These are phyloP conservation scores for Lagerstroemia fauriei DNA, from an alignment of 441 rosid species.

Conservation along the genomic window DNA sequence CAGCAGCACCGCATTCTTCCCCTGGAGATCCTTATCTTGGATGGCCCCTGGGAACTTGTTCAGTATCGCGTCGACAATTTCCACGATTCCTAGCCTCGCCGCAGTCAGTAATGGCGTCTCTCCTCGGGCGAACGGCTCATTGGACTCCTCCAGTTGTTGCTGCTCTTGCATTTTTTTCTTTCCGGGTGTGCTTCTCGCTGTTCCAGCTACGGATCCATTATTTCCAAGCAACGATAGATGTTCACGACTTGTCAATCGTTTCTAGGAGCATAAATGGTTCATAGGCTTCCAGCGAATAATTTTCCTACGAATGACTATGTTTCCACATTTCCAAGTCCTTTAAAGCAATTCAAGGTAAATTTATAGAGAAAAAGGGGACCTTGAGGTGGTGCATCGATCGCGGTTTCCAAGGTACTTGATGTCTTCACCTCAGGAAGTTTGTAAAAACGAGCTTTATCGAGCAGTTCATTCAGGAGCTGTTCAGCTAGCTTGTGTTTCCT, in stretches of 20 bases:
- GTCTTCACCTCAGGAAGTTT: not conserved
- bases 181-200: not conserved
- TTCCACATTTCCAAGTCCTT: too few species aligned
- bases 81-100: constrained; percentile 35
- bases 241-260: too few species aligned
- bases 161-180: not conserved
- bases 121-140: not conserved
- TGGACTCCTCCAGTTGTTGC: not conserved
- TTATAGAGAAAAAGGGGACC: too few species aligned
- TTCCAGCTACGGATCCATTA: too few species aligned
- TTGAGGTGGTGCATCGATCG: not conserved
- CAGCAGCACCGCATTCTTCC: constrained; percentile 38
- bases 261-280: too few species aligned
- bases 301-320: too few species aligned
- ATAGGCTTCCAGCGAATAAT: too few species aligned
- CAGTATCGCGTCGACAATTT: constrained; percentile 35
- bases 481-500: not conserved
- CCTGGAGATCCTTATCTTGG: constrained; percentile 32
- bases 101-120: constrained; percentile 29
- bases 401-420: not conserved
- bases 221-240: too few species aligned
- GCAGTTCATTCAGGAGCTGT: not conserved
- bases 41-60: constrained; percentile 32
- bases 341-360: too few species aligned
- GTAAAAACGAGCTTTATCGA: not conserved